Percentiles rank a stretch among this genome's conserved stretches.
Conservation (phyloP, 225 moss, liverwort and hornwort genomes). For the Marchantia paleacea region DNA sequence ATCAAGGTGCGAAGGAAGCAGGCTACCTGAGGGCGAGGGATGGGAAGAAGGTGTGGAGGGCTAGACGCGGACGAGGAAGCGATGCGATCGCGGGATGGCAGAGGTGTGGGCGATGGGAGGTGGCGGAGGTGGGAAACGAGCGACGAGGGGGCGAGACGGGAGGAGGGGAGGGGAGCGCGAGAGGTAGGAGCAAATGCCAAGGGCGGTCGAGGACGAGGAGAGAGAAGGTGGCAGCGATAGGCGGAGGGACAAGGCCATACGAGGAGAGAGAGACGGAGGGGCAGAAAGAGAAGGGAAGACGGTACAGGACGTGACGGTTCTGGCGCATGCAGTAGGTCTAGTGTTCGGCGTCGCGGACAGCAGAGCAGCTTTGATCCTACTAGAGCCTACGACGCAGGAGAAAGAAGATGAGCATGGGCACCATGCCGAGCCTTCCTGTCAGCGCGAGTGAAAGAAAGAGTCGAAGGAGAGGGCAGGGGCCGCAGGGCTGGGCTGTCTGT, state of each 20-base stretch:
- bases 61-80: no score
- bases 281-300: background rate
- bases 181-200: background rate
- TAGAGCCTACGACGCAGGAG: background rate
- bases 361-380: slow-evolving; percentile 13
- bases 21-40: no score
- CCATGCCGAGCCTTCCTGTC: slow-evolving; percentile 7
- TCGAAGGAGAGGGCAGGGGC: background rate
- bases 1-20: background rate
- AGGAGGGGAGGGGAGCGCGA: background rate
- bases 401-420: slow-evolving; percentile 5
- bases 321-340: background rate
- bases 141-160: background rate
- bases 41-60: background rate
- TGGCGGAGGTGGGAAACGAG: background rate
- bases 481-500: background rate
- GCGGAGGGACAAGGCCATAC: background rate
- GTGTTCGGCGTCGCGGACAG: slow-evolving; percentile 6
- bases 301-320: slow-evolving; percentile 5
- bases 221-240: background rate
- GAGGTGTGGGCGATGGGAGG: no score
- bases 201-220: background rate
- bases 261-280: background rate
- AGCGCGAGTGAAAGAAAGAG: background rate
- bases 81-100: no score